phyloP scores from a whole-genome alignment of 441 rosid genomes.

The Metrosideros polymorpha region DNA sequence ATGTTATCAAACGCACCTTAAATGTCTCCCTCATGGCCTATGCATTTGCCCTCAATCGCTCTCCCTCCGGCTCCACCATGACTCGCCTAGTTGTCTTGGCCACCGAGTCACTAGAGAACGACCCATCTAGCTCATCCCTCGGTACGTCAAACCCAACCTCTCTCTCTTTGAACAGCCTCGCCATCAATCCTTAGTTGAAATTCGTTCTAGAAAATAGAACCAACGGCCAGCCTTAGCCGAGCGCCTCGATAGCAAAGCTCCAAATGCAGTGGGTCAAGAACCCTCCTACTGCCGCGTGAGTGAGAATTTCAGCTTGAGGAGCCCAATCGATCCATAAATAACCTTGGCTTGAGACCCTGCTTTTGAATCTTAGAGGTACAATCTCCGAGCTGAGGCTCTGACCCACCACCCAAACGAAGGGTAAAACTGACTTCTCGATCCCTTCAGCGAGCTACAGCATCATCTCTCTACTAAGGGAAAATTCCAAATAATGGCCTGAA shows the following conservation, averaged over 20 bases:
- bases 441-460: neutral
- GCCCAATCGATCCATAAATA: neutral
- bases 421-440: neutral
- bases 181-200: neutral
- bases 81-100: too few species aligned
- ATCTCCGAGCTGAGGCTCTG: neutral
- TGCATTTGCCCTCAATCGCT: too few species aligned
- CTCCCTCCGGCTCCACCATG: too few species aligned
- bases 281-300: neutral
- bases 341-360: neutral
- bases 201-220: neutral
- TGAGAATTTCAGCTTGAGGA: neutral
- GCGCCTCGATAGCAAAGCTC: neutral
- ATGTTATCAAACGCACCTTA: too few species aligned
- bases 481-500: too few species aligned
- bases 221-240: neutral
- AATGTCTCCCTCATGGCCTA: too few species aligned
- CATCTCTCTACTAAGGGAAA: neutral
- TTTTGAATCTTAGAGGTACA: neutral
- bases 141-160: constrained; percentile 14
- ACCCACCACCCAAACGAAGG: neutral
- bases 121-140: neutral
- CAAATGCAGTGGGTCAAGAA: neutral
- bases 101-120: too few species aligned
- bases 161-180: constrained; percentile 13